Base-by-base conservation (phyloP, 2,329 filamentous ascomycete genomes). In the Pseudopithomyces chartarum region DNA sequence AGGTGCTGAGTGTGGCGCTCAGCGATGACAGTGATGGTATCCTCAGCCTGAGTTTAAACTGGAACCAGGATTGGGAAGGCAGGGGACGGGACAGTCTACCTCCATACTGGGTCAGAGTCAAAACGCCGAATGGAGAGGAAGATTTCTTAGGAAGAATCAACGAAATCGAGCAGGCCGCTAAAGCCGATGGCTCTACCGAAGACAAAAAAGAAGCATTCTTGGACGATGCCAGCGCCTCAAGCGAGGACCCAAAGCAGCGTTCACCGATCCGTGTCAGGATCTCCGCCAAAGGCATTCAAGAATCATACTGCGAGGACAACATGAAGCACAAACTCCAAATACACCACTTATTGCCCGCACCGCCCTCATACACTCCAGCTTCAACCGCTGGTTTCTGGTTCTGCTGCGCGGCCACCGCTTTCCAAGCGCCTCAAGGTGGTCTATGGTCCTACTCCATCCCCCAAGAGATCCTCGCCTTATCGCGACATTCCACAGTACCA, bases 401-500 rank as follows among this genome's bases (percentile, higher is more conserved):
- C 60, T 82, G 84, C 26, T 82, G 79, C 56, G 81, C 80, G 1
- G 79, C 79, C 0, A 87, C 85, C 1, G 85, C 85, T 0, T 81
- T 83, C 56, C 81, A 82, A 19, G 56, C 64, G 0, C 81, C 78
- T 48, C 79, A 82, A 61, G 86, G 84, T 0, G 78, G 86, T 10
- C 76, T 87, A 2, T 87, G 85, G 85, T 84, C 82, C 66, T 87
- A 85, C 73, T 79, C 80, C 54, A 85, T 87, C 45, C 84, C 85
- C 0, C 77, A 82, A 19, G 78, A 80, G 2, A 71, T 87, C 4
- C 64, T 86, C 1, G 59, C 74, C 0, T 84, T 87, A 56, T 73
- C 83, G 2, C 77, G 81, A 8, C 79, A 78, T 29, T 80, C 82
- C 17, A 82, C 82, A 0, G 79, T 88, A 0, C 85, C 85, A 0